phyloP scores from a whole-genome alignment of 1,284 basidiomycete genomes.

The Boletus semigastroideus region DNA sequence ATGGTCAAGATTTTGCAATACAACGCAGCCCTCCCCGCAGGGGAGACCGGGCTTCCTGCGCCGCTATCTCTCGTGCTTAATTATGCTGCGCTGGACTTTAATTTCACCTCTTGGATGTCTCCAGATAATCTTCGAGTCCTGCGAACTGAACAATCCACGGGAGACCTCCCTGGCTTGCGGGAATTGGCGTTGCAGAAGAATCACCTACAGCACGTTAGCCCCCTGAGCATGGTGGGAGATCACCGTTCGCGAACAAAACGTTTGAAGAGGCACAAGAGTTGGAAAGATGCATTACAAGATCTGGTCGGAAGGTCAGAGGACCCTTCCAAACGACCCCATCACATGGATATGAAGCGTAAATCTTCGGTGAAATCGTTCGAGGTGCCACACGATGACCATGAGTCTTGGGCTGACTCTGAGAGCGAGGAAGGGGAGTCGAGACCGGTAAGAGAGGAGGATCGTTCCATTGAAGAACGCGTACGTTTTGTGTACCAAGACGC shows the following conservation, averaged over 20 bases:
- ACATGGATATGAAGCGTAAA: constrained; percentile 26
- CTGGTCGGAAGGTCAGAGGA: constrained; percentile 38
- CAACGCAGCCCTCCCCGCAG: constrained; percentile 41
- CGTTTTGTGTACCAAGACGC: constrained; percentile 47
- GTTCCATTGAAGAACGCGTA: constrained; percentile 61
- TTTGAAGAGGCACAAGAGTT: constrained; percentile 51
- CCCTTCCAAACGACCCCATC: constrained; percentile 9
- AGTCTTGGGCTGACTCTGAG: constrained; percentile 52
- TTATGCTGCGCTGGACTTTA: constrained; percentile 89
- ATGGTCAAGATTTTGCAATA: constrained; percentile 83
- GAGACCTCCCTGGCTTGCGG: constrained; percentile 61
- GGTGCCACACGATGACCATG: constrained; percentile 37
- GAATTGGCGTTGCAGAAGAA: constrained; percentile 79
- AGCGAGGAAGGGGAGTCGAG: constrained; percentile 48
- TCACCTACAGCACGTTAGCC: constrained; percentile 83
- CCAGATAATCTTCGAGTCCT: constrained; percentile 82
- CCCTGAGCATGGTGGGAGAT: constrained; percentile 85
- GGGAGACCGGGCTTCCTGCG: constrained; percentile 40
- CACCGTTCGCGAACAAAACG: constrained; percentile 42
- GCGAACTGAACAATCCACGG: constrained; percentile 79
- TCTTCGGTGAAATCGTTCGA: constrained; percentile 32
- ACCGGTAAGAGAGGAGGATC: constrained; percentile 55
- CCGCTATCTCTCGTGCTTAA: constrained; percentile 84
- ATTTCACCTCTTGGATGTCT: constrained; percentile 98
- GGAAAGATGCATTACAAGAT: constrained; percentile 55